These are phyloP conservation scores for Fusarium phyllophilum DNA, from an alignment of 2,329 filamentous ascomycete genomes.

Conservation along the genomic window DNA sequence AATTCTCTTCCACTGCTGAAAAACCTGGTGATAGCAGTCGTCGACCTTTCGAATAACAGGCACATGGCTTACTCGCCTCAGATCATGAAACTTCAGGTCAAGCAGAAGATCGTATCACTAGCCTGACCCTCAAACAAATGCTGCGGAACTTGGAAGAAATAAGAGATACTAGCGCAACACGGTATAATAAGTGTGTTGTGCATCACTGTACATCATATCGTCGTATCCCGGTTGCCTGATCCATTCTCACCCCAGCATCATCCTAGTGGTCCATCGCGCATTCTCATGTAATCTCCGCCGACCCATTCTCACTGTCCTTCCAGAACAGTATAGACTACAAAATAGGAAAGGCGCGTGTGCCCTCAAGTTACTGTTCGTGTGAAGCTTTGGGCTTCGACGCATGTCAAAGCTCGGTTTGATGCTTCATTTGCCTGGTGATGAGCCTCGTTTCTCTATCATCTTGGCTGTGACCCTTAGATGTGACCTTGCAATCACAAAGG, in stretches of 20 bases:
- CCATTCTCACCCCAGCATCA: conserved; percentile 22
- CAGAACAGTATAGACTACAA: conserved; percentile 26
- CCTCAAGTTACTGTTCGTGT: not conserved
- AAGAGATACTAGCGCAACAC: not conserved
- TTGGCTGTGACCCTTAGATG: conserved; percentile 11
- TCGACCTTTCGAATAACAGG: not conserved
- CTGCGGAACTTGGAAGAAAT: not conserved
- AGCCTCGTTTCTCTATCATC: conserved; percentile 1
- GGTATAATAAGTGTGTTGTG: not conserved
- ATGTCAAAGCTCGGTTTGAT: conserved; percentile 1
- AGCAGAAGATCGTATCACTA: not conserved
- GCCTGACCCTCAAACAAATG: not conserved
- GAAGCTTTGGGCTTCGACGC: not conserved
- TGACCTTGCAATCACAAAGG: conserved; percentile 15
- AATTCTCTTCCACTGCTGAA: not conserved
- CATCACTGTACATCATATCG: conserved; percentile 18
- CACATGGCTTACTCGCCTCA: not conserved
- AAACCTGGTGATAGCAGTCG: conserved; percentile 29
- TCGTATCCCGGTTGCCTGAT: conserved; percentile 19
- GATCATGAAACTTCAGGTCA: not conserved
- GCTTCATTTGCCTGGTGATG: conserved; percentile 15
- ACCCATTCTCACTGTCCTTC: conserved; percentile 32
- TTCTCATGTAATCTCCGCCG: conserved; percentile 40
- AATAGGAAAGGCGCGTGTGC: conserved; percentile 12
- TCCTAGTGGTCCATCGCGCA: conserved; percentile 31